Base-by-base conservation (phyloP, 2,329 filamentous ascomycete genomes). In the Ceratocystis alfenasii region DNA sequence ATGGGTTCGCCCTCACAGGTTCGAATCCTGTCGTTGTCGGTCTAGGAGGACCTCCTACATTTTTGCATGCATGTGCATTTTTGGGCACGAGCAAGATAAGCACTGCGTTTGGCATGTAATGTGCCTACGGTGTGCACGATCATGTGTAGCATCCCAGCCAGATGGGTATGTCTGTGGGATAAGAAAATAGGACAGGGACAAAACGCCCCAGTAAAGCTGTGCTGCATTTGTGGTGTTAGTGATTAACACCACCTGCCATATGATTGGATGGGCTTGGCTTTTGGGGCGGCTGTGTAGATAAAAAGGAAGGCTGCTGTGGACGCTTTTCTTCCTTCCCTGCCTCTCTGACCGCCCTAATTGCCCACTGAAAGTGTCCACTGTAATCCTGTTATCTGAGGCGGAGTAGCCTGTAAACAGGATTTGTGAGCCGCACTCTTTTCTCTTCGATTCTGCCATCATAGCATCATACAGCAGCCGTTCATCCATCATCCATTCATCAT, bases 1-100 rank as follows among this genome's bases (percentile, higher is more conserved):
- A 64, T 66, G 65, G 65, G 50, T 66, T 66, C 65, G 65, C 36
- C 65, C 62, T 60, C 65, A 66, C 62, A 63, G 48, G 65, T 66
- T 66, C 65, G 65, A 66, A 64, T 66, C 65, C 61, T 66, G 61
- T 66, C 61, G 62, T 64, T 66, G 60, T 66, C 65, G 61, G 0
- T 30, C 1, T 1, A 17, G 33, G 7, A 36, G 8, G 33, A 36
- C 30, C 8, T 12, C 8, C 8, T 10, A 8, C 15, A 6, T 62
- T 57, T 63, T 66, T 53, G 45, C 12, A 10, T 15, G 10, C n/a
- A 25, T 22, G 33, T 20, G 3, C 41, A 28, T 22, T 45, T 17
- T 20, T 2, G 20, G 6, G 7, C 20, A 12, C 48, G 8, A 12
- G 20, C n/a, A 15, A 46, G n/a, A 10, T n/a, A 5, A 25, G n/a